phyloP scores from a whole-genome alignment of 441 rosid genomes.

The Metrosideros polymorpha region DNA sequence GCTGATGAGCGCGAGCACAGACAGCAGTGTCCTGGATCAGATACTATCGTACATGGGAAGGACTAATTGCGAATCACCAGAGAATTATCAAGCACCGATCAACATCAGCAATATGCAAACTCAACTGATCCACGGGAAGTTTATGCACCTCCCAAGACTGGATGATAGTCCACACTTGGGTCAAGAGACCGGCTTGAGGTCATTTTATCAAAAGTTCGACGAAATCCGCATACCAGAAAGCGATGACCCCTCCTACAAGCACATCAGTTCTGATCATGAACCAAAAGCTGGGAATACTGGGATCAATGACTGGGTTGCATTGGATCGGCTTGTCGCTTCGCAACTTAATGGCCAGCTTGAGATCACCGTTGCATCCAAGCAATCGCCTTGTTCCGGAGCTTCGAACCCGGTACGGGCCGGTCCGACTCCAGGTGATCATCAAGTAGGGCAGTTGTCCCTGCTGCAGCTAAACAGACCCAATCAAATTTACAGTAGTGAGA shows the following conservation, averaged over 20 bases:
- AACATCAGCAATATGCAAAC: neutral
- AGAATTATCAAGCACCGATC: neutral
- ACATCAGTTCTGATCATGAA: neutral
- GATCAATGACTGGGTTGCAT: slow-evolving; percentile 25
- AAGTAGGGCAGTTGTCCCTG: neutral
- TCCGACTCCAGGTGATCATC: neutral
- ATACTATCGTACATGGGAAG: slow-evolving; percentile 8
- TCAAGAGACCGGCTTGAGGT: slow-evolving; percentile 19
- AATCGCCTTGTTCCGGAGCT: neutral
- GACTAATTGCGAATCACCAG: neutral
- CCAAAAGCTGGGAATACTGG: slow-evolving; percentile 5
- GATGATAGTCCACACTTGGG: slow-evolving; percentile 14
- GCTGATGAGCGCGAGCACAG: neutral
- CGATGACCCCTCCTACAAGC: neutral
- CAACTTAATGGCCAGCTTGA: slow-evolving; percentile 17
- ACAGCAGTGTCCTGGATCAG: slow-evolving; percentile 8
- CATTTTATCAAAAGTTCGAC: slow-evolving; percentile 24
- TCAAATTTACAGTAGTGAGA: slow-evolving; percentile 8
- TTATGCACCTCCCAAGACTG: slow-evolving; percentile 11
- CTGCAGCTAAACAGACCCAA: slow-evolving; percentile 4
- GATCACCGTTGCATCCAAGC: slow-evolving; percentile 1
- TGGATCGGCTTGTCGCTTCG: slow-evolving; percentile 22
- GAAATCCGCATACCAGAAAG: slow-evolving; percentile 8
- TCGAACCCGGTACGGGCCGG: neutral
- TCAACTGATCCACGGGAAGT: neutral